phyloP scores from a whole-genome alignment of 2,329 filamentous ascomycete genomes.

The Botrytis paeoniae region DNA sequence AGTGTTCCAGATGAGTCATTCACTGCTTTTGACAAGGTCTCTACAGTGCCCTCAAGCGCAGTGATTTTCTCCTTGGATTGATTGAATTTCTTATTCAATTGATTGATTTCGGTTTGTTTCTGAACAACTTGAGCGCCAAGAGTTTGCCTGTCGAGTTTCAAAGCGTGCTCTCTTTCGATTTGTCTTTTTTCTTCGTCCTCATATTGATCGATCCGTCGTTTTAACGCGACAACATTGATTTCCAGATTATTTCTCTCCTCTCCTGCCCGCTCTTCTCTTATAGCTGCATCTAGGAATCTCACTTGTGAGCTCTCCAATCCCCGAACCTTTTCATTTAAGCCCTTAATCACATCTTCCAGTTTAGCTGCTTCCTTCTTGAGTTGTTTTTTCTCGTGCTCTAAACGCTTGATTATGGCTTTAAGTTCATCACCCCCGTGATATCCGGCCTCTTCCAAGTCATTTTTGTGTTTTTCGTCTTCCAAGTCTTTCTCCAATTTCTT shows the following conservation, averaged over 20 bases:
- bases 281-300: not conserved
- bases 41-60: not conserved
- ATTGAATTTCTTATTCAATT: not conserved
- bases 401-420: not conserved
- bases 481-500: not conserved
- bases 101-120: not conserved
- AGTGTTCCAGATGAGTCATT: not conserved
- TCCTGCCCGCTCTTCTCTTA: accelerated
- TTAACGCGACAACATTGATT: too few relatives aligned
- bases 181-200: not conserved
- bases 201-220: too few relatives aligned
- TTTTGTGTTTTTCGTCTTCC: not conserved
- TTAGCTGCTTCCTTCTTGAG: not conserved
- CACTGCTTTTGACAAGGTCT: not conserved
- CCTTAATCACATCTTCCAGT: not conserved
- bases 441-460: not conserved
- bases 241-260: not conserved
- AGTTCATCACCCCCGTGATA: not conserved
- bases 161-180: not conserved
- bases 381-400: not conserved
- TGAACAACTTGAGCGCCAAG: not conserved
- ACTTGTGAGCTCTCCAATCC: not conserved
- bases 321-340: not conserved
- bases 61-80: not conserved
- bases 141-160: not conserved